Evolutionary conservation across 371 early-diverging fungal species (phyloP).

Genomic region (Fennellomyces sp.): DNA sequence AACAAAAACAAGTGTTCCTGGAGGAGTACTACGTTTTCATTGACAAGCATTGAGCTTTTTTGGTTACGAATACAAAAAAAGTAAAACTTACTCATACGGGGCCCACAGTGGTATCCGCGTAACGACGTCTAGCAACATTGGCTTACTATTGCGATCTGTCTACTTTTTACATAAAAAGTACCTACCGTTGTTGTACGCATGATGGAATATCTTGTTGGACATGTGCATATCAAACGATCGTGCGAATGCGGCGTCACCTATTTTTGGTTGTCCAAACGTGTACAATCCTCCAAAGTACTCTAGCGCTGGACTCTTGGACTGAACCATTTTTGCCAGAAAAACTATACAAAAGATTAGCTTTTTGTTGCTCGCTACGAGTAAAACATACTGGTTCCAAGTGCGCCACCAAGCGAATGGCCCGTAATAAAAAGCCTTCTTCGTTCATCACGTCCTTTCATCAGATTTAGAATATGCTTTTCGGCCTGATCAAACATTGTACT

Average conservation of each 20-base stretch:
- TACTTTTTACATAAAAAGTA: not conserved
- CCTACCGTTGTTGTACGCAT: slow-evolving; percentile 59
- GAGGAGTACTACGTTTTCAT: slow-evolving; percentile 41
- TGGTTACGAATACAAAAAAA: not conserved
- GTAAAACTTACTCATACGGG: not conserved
- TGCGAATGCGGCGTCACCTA: slow-evolving; percentile 55
- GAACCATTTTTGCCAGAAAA: slow-evolving; percentile 61
- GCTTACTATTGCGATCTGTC: not conserved
- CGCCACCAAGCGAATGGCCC: slow-evolving; percentile 47
- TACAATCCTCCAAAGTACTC: slow-evolving; percentile 55
- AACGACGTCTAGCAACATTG: not conserved
- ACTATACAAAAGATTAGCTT: slow-evolving; percentile 22
- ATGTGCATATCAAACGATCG: slow-evolving; percentile 43
- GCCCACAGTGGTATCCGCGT: slow-evolving; percentile 4
- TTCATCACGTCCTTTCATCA: slow-evolving; percentile 11
- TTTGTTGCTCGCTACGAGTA: not conserved
- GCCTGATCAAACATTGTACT: slow-evolving; percentile 39
- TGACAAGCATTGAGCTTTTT: not conserved
- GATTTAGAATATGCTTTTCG: slow-evolving; percentile 28
- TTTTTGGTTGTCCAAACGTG: slow-evolving; percentile 56
- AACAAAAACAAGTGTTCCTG: slow-evolving; percentile 60
- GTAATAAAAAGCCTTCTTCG: slow-evolving; percentile 27
- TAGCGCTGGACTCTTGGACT: slow-evolving; percentile 46
- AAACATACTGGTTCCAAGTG: slow-evolving; percentile 35
- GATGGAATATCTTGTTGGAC: slow-evolving; percentile 59